Percentiles rank a stretch among this genome's conserved stretches.
These are phyloP conservation scores for Leccinum ochraceum DNA, from an alignment of 768 basidiomycete species.

Conservation along the genomic window DNA sequence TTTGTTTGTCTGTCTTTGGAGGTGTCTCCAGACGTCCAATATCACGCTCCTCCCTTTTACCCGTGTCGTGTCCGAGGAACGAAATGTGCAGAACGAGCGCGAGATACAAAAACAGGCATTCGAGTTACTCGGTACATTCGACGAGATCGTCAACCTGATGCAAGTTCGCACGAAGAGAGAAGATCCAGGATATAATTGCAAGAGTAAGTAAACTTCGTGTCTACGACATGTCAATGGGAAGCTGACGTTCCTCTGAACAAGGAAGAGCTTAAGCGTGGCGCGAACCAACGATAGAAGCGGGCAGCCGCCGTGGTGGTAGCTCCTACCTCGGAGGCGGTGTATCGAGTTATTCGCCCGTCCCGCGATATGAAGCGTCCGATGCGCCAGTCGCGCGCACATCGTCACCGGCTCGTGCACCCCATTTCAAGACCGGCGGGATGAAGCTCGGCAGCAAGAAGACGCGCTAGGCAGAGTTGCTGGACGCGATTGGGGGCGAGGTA, in stretches of 20 bases:
- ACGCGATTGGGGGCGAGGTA: constrained; percentile 82
- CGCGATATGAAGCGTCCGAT: constrained; percentile 70
- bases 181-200: constrained; percentile 98
- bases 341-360: constrained; percentile 69
- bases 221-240: no score
- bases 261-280: constrained; percentile 96
- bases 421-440: constrained; percentile 93
- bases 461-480: constrained; percentile 83
- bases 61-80: no score
- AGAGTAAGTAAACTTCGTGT: constrained; percentile 51
- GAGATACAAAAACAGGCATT: no score
- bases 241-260: constrained; percentile 60
- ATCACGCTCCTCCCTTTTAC: constrained; percentile 53
- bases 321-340: constrained; percentile 67
- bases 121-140: no score
- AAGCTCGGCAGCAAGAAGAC: constrained; percentile 93
- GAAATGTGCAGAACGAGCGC: no score
- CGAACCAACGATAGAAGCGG: constrained; percentile 91
- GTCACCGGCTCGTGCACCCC: constrained; percentile 55
- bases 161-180: constrained; percentile 82
- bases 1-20: no score
- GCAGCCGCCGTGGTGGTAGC: constrained; percentile 46
- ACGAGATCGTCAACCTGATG: constrained; percentile 40
- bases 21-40: constrained; percentile 42
- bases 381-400: constrained; percentile 45